A percentile compares a stretch with the other conserved stretches of the same genome.
Conservation (phyloP, 257 asterid genomes). For the Agastache rugosa region DNA sequence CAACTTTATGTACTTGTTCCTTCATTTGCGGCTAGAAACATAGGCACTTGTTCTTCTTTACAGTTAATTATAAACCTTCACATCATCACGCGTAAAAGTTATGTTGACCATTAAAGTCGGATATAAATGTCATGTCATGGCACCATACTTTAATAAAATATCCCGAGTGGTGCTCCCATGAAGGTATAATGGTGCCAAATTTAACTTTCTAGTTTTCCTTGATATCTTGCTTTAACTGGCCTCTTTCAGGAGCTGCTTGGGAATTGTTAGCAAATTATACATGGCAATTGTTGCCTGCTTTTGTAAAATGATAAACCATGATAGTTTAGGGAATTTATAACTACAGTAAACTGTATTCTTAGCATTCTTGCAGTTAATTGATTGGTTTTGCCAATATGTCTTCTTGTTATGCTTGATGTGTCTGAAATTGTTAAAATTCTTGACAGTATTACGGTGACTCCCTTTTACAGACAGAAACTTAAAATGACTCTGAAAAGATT, state of each 20-base stretch:
- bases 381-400: background rate
- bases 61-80: background rate
- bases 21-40: slow-evolving; percentile 1
- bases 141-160: background rate
- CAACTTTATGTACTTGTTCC: background rate
- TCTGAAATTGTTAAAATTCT: background rate
- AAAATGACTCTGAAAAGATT: background rate
- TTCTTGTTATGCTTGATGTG: slow-evolving; percentile 5
- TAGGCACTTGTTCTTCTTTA: background rate
- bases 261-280: background rate
- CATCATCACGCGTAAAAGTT: background rate
- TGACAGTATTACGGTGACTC: background rate
- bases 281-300: background rate
- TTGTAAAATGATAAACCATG: background rate
- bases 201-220: background rate
- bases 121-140: background rate
- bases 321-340: background rate
- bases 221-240: background rate
- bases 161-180: background rate
- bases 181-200: background rate
- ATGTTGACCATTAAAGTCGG: background rate
- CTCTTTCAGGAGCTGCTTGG: background rate
- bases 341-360: background rate
- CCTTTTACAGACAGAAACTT: background rate
- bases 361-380: background rate